Base-by-base conservation (phyloP, 2,329 filamentous ascomycete genomes). In the Claviceps quebecensis region DNA sequence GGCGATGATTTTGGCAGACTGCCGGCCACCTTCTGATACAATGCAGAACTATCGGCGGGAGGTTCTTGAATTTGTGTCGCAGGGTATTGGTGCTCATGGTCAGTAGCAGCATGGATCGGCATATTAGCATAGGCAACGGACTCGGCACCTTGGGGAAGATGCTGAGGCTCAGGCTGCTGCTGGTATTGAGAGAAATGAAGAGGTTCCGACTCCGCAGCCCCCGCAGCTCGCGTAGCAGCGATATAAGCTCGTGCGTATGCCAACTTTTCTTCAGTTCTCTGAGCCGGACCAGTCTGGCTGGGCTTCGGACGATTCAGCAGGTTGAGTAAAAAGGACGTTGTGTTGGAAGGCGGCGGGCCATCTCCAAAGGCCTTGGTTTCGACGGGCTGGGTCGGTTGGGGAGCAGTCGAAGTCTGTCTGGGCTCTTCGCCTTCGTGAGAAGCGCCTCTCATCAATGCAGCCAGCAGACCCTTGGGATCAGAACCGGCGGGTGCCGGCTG, bases 301-400 rank as follows among this genome's bases (percentile, higher is more conserved):
- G 80, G 80, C 68, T 84, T 89, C 49, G 86, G 82, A 47, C 85
- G 83, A 61, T 89, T 93, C 56, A 98, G 77, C 53, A 97, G 74
- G 59, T 87, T 85, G 55, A 97, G 80, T 47, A 98, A 74, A 62
- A 93, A 86, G 56, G 91, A 83, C 66, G 94, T 86, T 4, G 89
- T 87, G 65, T 88, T 84, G 46, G 80, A 75, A 22, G 77, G 69
- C 50, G 80, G 77, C 44, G 77, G 71, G 37, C 71, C 70, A 26
- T 71, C 67, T 56, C 67, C 71, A 68, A 75, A 77, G 40, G 68
- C 59, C 51, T 22, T 54, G 5, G 52, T 14, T 22, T 60, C 65
- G 45, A 59, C 51, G 2, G 62, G 53, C 54, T 61, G 60, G 11
- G 58, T 55, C 19, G 57, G 57, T 6, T 60, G 54, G n/a, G 58